phyloP scores from a whole-genome alignment of 495 filamentous ascomycete species.

The Penicillium steckii region DNA sequence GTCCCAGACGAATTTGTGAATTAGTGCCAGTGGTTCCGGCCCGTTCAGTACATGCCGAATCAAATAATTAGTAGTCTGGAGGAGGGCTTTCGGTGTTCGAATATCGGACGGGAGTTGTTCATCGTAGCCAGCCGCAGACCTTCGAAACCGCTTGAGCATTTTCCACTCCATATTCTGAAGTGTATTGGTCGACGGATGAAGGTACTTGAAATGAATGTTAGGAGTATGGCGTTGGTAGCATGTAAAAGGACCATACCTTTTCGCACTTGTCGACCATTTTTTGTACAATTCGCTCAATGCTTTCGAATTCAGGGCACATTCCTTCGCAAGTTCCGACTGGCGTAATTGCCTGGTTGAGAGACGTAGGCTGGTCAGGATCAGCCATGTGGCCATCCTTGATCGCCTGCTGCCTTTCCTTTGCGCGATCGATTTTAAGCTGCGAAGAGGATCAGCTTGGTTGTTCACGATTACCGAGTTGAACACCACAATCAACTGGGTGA shows the following conservation, averaged over 20 bases:
- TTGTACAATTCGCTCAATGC: constrained; percentile 72
- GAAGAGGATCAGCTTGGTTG: constrained; percentile 19
- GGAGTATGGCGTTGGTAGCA: constrained; percentile 6
- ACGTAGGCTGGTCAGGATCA: constrained; percentile 82
- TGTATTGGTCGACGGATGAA: constrained; percentile 35
- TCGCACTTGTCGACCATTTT: constrained; percentile 61
- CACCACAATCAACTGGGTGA: no score
- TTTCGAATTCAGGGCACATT: constrained; percentile 94
- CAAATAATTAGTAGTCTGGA: constrained; percentile 79
- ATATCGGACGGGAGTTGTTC: constrained; percentile 91
- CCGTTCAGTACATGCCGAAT: constrained; percentile 69
- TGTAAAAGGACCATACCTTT: constrained; percentile 40
- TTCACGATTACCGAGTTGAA: background rate
- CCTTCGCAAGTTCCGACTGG: constrained; percentile 86
- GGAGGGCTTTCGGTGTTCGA: constrained; percentile 71
- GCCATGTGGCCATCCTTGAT: constrained; percentile 77
- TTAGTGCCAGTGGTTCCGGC: constrained; percentile 58
- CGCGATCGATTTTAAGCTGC: constrained; percentile 66
- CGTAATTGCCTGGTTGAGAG: constrained; percentile 78
- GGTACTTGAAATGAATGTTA: constrained; percentile 26
- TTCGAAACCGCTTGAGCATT: constrained; percentile 83
- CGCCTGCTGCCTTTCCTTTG: constrained; percentile 63
- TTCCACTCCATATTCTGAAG: constrained; percentile 50
- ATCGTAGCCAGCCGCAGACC: constrained; percentile 90
- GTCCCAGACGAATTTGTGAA: constrained; percentile 93